A percentile compares a stretch with the other conserved stretches of the same genome.
phyloP scores from a whole-genome alignment of 106 monocot genomes.

The Dioscorea dumetorum region DNA sequence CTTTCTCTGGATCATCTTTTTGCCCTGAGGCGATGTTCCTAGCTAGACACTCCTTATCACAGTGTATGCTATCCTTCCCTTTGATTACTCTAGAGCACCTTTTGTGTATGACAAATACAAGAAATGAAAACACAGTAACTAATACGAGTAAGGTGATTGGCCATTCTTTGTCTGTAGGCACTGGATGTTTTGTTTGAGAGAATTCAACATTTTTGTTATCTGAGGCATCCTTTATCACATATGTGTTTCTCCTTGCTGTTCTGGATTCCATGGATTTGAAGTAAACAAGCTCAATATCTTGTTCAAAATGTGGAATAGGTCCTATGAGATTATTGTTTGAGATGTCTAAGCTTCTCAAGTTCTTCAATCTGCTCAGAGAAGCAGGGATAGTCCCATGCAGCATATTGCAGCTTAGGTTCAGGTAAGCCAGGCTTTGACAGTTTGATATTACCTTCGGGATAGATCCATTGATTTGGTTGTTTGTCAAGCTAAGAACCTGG shows the following conservation, averaged over 20 bases:
- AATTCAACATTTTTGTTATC: no score
- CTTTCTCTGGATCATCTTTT: neutral
- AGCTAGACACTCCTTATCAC: neutral
- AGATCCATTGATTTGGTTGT: constrained; percentile 9
- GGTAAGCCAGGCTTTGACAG: constrained; percentile 7
- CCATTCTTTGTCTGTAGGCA: neutral
- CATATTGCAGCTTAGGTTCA: constrained; percentile 20
- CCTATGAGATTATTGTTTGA: constrained; percentile 13
- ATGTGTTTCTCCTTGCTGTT: neutral
- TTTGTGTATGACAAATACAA: neutral
- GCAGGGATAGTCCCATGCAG: constrained; percentile 8
- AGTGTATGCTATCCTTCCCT: neutral
- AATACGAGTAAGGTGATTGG: constrained; percentile 4
- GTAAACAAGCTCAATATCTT: neutral
- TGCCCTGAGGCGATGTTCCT: neutral
- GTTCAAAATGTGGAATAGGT: neutral
- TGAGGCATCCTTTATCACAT: neutral
- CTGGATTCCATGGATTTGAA: neutral
- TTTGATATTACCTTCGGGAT: constrained; percentile 18
- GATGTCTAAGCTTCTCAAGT: constrained; percentile 12
- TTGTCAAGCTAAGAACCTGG: constrained; percentile 16
- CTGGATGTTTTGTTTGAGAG: no score
- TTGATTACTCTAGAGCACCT: neutral
- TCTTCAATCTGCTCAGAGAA: constrained; percentile 11
- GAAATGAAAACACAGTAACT: neutral